These are phyloP conservation scores for Salix brachista DNA, from an alignment of 345 rosid genomes.

Conservation along the genomic window DNA sequence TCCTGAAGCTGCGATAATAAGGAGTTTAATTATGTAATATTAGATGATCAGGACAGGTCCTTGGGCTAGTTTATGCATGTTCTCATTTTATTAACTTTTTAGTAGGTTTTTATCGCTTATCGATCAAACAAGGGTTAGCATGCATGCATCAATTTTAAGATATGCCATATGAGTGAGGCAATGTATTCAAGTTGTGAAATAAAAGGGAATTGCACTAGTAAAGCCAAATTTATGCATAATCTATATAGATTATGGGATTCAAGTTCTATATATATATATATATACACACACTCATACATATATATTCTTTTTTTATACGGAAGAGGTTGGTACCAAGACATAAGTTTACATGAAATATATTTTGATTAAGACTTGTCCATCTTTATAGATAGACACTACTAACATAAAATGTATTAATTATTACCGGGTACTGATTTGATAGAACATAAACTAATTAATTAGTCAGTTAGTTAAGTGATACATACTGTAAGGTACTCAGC, in stretches of 20 bases:
- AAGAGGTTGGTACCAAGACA: background rate
- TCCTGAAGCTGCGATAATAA: constrained; percentile 86
- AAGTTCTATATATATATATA: background rate
- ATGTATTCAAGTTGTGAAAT: constrained; percentile 25
- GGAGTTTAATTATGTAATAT: constrained; percentile 65
- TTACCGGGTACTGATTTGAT: constrained; percentile 29
- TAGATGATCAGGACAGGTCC: background rate
- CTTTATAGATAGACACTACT: background rate
- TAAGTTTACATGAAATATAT: background rate
- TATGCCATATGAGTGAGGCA: constrained; percentile 18
- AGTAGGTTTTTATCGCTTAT: constrained; percentile 26
- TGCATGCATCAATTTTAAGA: constrained; percentile 5
- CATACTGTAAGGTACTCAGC: background rate
- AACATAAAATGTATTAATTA: constrained; percentile 8
- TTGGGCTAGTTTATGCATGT: background rate
- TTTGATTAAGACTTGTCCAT: background rate
- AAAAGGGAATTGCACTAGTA: constrained; percentile 45
- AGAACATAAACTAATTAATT: background rate
- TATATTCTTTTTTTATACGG: too few relatives aligned
- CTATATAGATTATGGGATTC: background rate
- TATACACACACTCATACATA: too few relatives aligned
- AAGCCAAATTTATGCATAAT: constrained; percentile 15
- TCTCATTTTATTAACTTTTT: background rate
- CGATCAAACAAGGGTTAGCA: constrained; percentile 27
- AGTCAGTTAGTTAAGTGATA: background rate